Evolutionary conservation across 23 red algal species (phyloP).

Genomic region (Porphyridium purpureum): DNA sequence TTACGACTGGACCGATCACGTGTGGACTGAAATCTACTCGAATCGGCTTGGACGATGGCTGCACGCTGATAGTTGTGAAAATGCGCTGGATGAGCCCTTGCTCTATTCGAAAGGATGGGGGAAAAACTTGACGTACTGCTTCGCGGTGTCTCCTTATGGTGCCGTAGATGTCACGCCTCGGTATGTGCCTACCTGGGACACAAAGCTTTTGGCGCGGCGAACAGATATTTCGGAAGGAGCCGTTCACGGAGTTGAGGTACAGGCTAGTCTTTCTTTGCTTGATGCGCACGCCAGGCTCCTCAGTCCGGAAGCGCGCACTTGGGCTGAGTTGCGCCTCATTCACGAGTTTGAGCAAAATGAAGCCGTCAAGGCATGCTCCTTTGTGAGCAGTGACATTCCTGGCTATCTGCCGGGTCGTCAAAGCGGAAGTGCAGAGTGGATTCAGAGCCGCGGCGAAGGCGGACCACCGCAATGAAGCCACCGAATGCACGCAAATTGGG

Average conservation of each 20-base stretch:
- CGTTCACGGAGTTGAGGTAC: no score
- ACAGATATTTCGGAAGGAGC: no score
- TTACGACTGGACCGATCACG: slow-evolving; percentile 74
- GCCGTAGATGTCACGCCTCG: slow-evolving; percentile 42
- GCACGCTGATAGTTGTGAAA: slow-evolving; percentile 75
- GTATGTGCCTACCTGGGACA: slow-evolving; percentile 22
- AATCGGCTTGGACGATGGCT: slow-evolving; percentile 31
- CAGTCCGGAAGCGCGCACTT: neutral
- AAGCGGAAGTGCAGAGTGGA: slow-evolving; percentile 27
- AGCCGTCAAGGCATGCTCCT: neutral
- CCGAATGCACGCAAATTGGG: no score
- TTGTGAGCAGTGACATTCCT: neutral
- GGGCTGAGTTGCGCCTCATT: neutral
- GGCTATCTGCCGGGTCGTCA: slow-evolving; percentile 27
- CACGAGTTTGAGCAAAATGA: slow-evolving; percentile 8
- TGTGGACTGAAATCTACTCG: slow-evolving; percentile 77
- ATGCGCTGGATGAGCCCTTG: slow-evolving; percentile 47
- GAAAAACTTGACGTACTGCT: slow-evolving; percentile 46
- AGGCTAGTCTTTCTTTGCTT: no score
- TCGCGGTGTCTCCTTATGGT: slow-evolving; percentile 41
- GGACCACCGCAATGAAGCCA: no score
- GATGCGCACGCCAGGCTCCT: slow-evolving; percentile 12
- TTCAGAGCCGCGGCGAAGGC: slow-evolving; percentile 24
- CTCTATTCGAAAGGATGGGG: slow-evolving; percentile 74
- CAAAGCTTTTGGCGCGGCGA: slow-evolving; percentile 10